A percentile compares a stretch with the other conserved stretches of the same genome.
Conservation (phyloP, 2,329 filamentous ascomycete genomes). For the Colletotrichum liriopes region DNA sequence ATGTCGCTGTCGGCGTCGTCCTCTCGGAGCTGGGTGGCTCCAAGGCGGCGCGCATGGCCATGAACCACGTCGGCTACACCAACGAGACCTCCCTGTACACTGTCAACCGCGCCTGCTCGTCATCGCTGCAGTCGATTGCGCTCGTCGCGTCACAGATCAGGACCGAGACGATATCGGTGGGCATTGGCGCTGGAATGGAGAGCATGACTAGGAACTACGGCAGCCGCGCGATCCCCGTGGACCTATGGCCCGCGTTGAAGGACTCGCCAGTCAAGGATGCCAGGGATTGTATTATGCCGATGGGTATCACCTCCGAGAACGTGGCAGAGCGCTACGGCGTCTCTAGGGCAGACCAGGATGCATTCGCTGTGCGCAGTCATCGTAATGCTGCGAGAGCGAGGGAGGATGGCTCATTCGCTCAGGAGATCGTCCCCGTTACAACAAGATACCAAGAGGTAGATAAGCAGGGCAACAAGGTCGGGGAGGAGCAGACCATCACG, state of each 20-base stretch:
- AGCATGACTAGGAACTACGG: conserved; percentile 97
- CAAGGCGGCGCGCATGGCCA: conserved; percentile 92
- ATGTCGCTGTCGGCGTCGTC: conserved; percentile 90
- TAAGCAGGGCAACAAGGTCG: conserved; percentile 70
- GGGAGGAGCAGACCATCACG: conserved; percentile 73
- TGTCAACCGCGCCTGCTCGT: conserved; percentile 89
- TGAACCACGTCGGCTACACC: conserved; percentile 86
- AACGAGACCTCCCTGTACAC: conserved; percentile 84
- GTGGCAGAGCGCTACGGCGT: conserved; percentile 85
- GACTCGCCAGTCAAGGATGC: conserved; percentile 78
- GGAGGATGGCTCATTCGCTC: conserved; percentile 78
- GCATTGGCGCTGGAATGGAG: conserved; percentile 93
- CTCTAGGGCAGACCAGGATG: conserved; percentile 83
- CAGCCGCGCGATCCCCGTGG: conserved; percentile 84
- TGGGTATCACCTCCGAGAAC: conserved; percentile 93
- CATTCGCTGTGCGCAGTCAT: conserved; percentile 84
- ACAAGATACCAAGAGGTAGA: conserved; percentile 78
- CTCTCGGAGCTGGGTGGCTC: conserved; percentile 91
- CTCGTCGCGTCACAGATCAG: conserved; percentile 82
- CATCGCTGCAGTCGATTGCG: conserved; percentile 83
- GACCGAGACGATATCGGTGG: conserved; percentile 79
- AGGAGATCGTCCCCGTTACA: conserved; percentile 85
- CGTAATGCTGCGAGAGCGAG: conserved; percentile 80
- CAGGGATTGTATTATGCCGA: conserved; percentile 91
- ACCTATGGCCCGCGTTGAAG: conserved; percentile 82